Evolutionary conservation across 768 basidiomycete species (phyloP), one percentile per base, ranked within the genome.

Genomic region (Pleurotus citrinopileatus): DNA sequence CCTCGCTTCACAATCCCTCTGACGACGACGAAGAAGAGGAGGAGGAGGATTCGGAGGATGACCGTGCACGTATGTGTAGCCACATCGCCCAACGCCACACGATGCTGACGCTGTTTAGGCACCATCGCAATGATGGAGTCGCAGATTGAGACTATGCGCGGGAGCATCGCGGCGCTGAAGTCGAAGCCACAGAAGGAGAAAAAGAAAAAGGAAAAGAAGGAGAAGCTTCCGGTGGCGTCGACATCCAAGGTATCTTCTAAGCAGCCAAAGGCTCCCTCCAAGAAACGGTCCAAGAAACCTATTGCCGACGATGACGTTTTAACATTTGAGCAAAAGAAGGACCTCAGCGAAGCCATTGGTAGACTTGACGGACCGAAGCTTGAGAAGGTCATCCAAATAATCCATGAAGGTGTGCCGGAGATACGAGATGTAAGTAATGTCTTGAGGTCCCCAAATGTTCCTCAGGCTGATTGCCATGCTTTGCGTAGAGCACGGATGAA

Each of bases 251-350:
- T 75, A 22, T 59, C 78, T 23, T 68, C 75, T 26, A 86, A 84
- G 59, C 71, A 70, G 12, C 59, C 76, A 23, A 83, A 82, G 61
- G 62, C 75, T 15, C 64, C 61, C 27, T 75, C 70, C 36, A 84
- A 84, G 73, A 86, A 84, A 70, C 82, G 79, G 63, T 60, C 70
- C 28, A 90, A 89, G 77, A 89, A 88, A 67, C 75, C 77, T 34
- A 67, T 84, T 40, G 71, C 80, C 8, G 89, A 92, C 60, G 88
- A 91, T 61, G 91, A 94, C 54, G 84, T 87, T 43, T 78, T 98
- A 32, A 89, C 91, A 48, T 91, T 96, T 67, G 92, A 94, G 60
- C 96, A 98, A 77, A 99, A 99, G 87, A 94, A 97, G 71, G 94
- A 98, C 66, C 75, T 99, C 53, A 96, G 94, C 64, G 94, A 98